Conservation (phyloP, 2,329 filamentous ascomycete species). For the Fusarium armeniacum region DNA sequence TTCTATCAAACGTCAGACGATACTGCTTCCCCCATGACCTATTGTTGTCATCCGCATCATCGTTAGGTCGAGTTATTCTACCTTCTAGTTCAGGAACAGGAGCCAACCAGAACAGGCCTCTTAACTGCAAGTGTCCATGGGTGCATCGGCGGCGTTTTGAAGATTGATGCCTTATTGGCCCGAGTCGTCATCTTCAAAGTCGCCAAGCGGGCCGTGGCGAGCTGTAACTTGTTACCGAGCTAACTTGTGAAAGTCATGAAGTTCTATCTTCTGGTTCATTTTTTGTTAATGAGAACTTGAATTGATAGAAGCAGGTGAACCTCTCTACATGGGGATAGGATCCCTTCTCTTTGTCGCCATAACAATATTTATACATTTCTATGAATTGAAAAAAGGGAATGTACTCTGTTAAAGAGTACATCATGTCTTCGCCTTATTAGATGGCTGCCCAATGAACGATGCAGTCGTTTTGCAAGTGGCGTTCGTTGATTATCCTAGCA, state of each 20-base stretch:
- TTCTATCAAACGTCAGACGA: background rate
- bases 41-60: slow-evolving; percentile 3
- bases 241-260: slow-evolving; percentile 18
- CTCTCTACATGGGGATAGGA: too few relatives aligned
- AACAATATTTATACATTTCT: too few relatives aligned
- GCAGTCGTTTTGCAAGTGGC: slow-evolving; percentile 32
- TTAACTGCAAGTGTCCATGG: slow-evolving; percentile 22
- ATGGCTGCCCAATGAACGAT: slow-evolving; percentile 29
- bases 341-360: background rate
- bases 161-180: slow-evolving; percentile 30
- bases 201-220: slow-evolving; percentile 41
- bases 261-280: background rate
- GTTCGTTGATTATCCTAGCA: slow-evolving; percentile 37
- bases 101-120: slow-evolving; percentile 22
- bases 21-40: background rate
- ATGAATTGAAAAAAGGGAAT: slow-evolving; percentile 1
- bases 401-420: slow-evolving; percentile 1
- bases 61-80: background rate
- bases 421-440: slow-evolving; percentile 8
- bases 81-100: slow-evolving; percentile 29
- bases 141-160: slow-evolving; percentile 31
- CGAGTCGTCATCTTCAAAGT: slow-evolving; percentile 18
- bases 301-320: background rate
- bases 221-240: slow-evolving; percentile 24
- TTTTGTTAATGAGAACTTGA: background rate